These are phyloP conservation scores for Penicillium atrosanguineum DNA, from an alignment of 495 filamentous ascomycete species.

Conservation along the genomic window DNA sequence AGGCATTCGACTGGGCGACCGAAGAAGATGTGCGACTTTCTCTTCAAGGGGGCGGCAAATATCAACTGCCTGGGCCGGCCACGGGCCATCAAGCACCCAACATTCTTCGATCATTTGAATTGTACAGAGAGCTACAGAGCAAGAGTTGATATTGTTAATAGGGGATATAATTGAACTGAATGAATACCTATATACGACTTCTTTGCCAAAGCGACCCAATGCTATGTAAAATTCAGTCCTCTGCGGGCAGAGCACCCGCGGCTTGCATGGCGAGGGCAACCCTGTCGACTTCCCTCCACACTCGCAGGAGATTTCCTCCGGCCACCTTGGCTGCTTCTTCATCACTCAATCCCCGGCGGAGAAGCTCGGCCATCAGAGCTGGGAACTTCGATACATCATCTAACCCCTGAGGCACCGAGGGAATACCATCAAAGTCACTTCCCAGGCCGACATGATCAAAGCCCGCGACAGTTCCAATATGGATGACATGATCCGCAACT, in stretches of 20 bases:
- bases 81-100: conserved; percentile 12
- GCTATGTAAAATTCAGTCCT: conserved; percentile 48
- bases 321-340: conserved; percentile 63
- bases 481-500: conserved; percentile 65
- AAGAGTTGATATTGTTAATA: neutral
- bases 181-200: neutral
- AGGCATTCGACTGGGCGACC: conserved; percentile 42
- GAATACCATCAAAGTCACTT: conserved; percentile 63
- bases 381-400: conserved; percentile 86
- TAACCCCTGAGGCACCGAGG: conserved; percentile 44
- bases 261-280: conserved; percentile 62
- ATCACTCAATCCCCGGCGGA: conserved; percentile 65
- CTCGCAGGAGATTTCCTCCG: conserved; percentile 71
- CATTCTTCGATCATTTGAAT: conserved; percentile 19
- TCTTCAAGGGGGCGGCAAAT: conserved; percentile 5
- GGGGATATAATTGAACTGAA: neutral
- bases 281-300: conserved; percentile 70
- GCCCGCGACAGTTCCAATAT: conserved; percentile 55
- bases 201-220: neutral
- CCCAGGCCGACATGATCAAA: conserved; percentile 62
- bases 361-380: conserved; percentile 69
- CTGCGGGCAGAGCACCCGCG: conserved; percentile 56
- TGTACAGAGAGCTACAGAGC: neutral
- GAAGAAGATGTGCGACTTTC: conserved; percentile 36
- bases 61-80: conserved; percentile 2